Evolutionary conservation across 2,329 filamentous ascomycete genomes (phyloP).

Genomic region (Calonectria hongkongensis): DNA sequence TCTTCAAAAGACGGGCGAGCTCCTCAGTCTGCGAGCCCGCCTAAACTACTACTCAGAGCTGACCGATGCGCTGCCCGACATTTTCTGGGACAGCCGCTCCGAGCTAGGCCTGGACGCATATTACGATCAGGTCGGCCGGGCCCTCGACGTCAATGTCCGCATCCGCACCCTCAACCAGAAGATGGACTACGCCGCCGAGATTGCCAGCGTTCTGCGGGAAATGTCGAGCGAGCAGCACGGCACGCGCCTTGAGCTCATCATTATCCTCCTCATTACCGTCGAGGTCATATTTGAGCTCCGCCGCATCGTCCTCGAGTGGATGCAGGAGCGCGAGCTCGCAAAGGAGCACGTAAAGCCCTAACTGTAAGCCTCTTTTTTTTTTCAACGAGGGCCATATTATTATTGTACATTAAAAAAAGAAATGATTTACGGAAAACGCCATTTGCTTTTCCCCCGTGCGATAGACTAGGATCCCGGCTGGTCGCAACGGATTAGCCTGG

Average conservation of each 20-base stretch:
- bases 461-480: conserved; percentile 30
- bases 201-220: conserved; percentile 90
- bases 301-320: conserved; percentile 80
- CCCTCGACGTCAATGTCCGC: conserved; percentile 91
- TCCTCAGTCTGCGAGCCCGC: conserved; percentile 91
- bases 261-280: conserved; percentile 93
- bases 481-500: conserved; percentile 25
- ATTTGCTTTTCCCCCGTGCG: conserved; percentile 13
- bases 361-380: not conserved
- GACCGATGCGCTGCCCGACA: conserved; percentile 94
- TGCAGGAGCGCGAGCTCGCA: conserved; percentile 59
- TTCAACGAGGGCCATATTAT: not conserved
- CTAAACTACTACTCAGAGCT: conserved; percentile 98
- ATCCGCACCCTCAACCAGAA: conserved; percentile 96
- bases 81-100: conserved; percentile 95
- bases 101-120: conserved; percentile 94
- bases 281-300: conserved; percentile 93
- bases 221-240: conserved; percentile 93
- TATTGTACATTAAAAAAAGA: conserved; percentile 1
- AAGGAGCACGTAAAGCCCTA: conserved; percentile 37
- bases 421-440: conserved; percentile 30
- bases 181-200: conserved; percentile 98
- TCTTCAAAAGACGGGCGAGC: conserved; percentile 93
- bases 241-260: conserved; percentile 93
- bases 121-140: conserved; percentile 93